Percentiles rank a stretch among this genome's conserved stretches.
These are phyloP conservation scores for Prunus yedoensis DNA, from an alignment of 331 rosid species.

Conservation along the genomic window DNA sequence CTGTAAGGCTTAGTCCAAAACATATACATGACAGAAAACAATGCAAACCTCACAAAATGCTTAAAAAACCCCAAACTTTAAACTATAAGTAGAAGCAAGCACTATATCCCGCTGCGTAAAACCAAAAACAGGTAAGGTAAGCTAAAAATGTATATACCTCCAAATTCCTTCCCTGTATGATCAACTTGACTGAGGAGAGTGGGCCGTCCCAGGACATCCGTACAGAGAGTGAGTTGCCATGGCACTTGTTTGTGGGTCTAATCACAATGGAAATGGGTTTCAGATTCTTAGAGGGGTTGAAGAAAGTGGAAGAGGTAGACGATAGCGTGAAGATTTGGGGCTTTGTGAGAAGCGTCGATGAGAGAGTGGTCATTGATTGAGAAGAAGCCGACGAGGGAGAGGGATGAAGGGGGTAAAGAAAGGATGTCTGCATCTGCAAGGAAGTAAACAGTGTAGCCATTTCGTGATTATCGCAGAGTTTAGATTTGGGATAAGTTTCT, in stretches of 20 bases:
- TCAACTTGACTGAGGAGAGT: constrained; percentile 82
- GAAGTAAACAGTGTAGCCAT: constrained; percentile 46
- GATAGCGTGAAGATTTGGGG: constrained; percentile 27
- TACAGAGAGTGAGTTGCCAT: constrained; percentile 31
- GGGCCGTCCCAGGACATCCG: constrained; percentile 95
- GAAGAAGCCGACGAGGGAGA: constrained; percentile 16
- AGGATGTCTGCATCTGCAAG: constrained; percentile 37
- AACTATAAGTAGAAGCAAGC: not conserved
- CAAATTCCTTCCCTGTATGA: constrained; percentile 83
- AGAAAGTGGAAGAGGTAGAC: constrained; percentile 38
- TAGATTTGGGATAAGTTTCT: not conserved
- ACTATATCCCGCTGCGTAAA: not conserved
- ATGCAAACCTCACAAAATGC: not conserved
- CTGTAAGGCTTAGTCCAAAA: not conserved
- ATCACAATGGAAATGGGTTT: constrained; percentile 25
- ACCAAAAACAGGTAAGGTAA: not conserved
- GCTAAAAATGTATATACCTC: constrained; percentile 42
- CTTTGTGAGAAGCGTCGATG: constrained; percentile 14
- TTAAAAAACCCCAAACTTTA: not conserved
- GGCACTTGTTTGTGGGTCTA: constrained; percentile 26
- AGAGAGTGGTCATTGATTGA: not conserved
- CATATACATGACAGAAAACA: not conserved
- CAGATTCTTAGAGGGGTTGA: constrained; percentile 30
- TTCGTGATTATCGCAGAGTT: not conserved
- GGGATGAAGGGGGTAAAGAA: constrained; percentile 24